Evolutionary conservation across 1,284 basidiomycete genomes (phyloP).

Genomic region (Lignosus rhinocerotis): DNA sequence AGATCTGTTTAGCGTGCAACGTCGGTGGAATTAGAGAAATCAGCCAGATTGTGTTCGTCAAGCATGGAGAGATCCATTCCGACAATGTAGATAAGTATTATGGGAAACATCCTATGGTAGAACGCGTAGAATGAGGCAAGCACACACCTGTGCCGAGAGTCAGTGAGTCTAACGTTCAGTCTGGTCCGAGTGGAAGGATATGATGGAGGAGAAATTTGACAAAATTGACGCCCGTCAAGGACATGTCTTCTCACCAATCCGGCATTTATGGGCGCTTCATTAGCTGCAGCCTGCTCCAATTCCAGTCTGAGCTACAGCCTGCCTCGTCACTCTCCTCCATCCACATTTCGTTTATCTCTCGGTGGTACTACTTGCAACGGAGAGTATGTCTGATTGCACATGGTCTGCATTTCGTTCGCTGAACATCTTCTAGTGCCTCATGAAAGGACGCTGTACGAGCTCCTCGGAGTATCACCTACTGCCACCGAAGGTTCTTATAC

Average conservation of each 20-base stretch:
- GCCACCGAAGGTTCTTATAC: constrained; percentile 65
- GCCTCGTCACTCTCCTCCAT: constrained; percentile 1
- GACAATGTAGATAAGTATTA: constrained; percentile 87
- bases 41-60: constrained; percentile 31
- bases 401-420: not conserved
- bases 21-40: constrained; percentile 1
- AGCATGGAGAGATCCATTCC: constrained; percentile 42
- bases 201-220: not conserved
- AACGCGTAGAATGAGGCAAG: not conserved
- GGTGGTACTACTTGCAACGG: not conserved
- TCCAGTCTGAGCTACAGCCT: not conserved
- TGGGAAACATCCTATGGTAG: constrained; percentile 49
- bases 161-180: not conserved
- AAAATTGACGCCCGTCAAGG: not conserved
- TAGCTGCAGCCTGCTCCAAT: not conserved
- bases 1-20: not conserved
- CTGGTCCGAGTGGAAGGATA: not conserved
- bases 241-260: not conserved
- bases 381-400: not conserved
- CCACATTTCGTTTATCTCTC: not conserved
- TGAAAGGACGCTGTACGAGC: constrained; percentile 78
- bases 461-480: constrained; percentile 68
- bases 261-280: not conserved
- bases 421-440: constrained; percentile 55
- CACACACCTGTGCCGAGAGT: constrained; percentile 8